phyloP scores from a whole-genome alignment of 1,284 basidiomycete genomes.

The Microbotryum intermedium region DNA sequence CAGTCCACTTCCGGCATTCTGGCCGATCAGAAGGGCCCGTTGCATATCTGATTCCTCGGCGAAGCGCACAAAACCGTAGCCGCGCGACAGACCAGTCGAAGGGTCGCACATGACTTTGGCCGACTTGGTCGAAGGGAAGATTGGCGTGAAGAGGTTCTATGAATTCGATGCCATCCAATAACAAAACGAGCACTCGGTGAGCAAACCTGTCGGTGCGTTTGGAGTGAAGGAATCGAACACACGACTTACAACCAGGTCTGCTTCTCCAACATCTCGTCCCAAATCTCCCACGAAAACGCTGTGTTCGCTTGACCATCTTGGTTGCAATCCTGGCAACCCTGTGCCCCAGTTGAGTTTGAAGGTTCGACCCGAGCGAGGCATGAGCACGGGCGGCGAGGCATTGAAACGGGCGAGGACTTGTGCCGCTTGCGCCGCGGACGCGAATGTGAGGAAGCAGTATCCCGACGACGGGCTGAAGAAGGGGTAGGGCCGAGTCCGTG shows the following conservation, averaged over 20 bases:
- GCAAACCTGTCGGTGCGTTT: neutral
- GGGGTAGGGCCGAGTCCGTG: neutral
- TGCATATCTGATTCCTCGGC: conserved; percentile 78
- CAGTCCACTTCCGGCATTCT: conserved; percentile 31
- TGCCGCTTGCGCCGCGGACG: conserved; percentile 59
- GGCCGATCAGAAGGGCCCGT: conserved; percentile 57
- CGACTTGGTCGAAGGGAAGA: conserved; percentile 79
- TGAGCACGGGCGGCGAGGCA: conserved; percentile 49
- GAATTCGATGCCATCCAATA: conserved; percentile 30
- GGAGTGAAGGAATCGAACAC: too few relatives aligned
- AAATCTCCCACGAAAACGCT: conserved; percentile 86
- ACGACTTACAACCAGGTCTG: conserved; percentile 56
- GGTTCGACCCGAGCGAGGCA: conserved; percentile 44
- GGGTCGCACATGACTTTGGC: conserved; percentile 86
- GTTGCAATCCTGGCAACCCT: conserved; percentile 39
- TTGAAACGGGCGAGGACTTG: conserved; percentile 62
- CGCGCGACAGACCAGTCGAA: conserved; percentile 73
- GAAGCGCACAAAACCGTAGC: conserved; percentile 83
- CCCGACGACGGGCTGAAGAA: conserved; percentile 55
- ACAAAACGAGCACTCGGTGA: conserved; percentile 53
- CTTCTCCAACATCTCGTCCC: conserved; percentile 79
- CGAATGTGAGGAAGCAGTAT: conserved; percentile 77
- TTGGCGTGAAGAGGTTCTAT: conserved; percentile 54
- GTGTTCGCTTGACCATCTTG: conserved; percentile 56
- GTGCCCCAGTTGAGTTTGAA: conserved; percentile 65